A percentile compares a stretch with the other conserved stretches of the same genome.
These are phyloP conservation scores for Zea mays DNA, from an alignment of 176 grass and related monocot genomes.

Conservation along the genomic window Zm-B73-REFERENCE-NAM-5.0 NC_050096.1:181116001-181116500, in stretches of 20 bases:
- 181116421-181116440: neutral
- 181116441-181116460: neutral
- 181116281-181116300: neutral
- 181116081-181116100: neutral
- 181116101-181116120: neutral
- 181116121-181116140: neutral
- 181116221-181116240: neutral
- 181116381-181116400: neutral
- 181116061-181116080: neutral
- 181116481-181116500: constrained; percentile 13
- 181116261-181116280: constrained; percentile 7
- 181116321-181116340: constrained; percentile 23
- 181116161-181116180: neutral
- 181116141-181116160: neutral
- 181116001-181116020: neutral
- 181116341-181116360: constrained; percentile 5
- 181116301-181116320: neutral
- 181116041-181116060: neutral
- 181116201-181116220: neutral
- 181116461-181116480: neutral
- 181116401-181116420: neutral
- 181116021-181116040: neutral
- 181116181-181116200: neutral
- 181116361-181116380: constrained; percentile 22
- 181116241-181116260: neutral